Evolutionary conservation across 2,329 filamentous ascomycete genomes (phyloP).

Genomic region (Alternaria tenuissima): DNA sequence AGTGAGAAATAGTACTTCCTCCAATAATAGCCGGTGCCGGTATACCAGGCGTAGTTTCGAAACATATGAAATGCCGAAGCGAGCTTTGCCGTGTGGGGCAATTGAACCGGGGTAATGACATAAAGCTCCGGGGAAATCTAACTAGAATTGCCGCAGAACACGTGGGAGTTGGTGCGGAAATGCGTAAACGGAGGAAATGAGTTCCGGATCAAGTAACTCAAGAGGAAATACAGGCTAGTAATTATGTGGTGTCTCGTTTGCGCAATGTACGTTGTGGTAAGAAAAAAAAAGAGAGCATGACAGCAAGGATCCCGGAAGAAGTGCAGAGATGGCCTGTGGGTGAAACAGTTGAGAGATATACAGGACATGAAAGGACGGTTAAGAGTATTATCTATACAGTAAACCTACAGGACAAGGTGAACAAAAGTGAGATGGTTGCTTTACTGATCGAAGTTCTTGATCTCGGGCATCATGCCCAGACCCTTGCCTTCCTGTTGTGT

Average conservation of each 20-base stretch:
- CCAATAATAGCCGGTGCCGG: constrained; percentile 8
- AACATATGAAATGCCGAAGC: constrained; percentile 10
- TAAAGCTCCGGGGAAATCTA: constrained; percentile 3
- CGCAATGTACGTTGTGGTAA: too few species aligned
- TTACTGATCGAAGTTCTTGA: constrained; percentile 57
- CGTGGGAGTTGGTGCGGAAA: neutral
- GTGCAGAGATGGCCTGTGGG: neutral
- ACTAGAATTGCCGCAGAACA: neutral
- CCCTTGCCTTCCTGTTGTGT: constrained; percentile 49
- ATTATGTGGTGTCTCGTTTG: neutral
- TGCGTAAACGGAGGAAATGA: neutral
- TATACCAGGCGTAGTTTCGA: constrained; percentile 14
- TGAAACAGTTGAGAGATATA: neutral
- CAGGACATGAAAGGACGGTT: neutral
- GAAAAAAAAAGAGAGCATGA: neutral
- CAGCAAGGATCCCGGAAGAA: neutral
- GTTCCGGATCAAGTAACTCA: neutral
- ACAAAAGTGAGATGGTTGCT: neutral
- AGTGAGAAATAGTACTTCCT: constrained; percentile 10
- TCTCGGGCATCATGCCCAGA: constrained; percentile 60
- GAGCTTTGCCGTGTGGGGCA: constrained; percentile 6
- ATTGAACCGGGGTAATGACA: constrained; percentile 2
- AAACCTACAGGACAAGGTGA: constrained; percentile 6
- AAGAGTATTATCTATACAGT: constrained; percentile 5
- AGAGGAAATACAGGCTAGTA: neutral